A percentile compares a stretch with the other conserved stretches of the same genome.
These are phyloP conservation scores for Tranzscheliella williamsii DNA, from an alignment of 1,284 basidiomycete species.

Conservation along the genomic window DNA sequence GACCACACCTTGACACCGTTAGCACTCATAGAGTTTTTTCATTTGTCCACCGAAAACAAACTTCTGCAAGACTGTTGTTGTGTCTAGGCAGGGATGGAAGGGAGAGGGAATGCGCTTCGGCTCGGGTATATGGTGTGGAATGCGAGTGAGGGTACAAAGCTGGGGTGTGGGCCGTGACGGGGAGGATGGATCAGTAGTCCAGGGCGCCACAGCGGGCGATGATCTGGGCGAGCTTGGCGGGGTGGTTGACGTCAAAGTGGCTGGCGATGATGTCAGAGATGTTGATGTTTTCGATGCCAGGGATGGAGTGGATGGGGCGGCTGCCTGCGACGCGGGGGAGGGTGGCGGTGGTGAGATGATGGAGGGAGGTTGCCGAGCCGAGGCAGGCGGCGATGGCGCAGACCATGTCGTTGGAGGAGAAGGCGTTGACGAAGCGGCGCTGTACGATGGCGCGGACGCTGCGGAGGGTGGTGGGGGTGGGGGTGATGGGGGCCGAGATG, in stretches of 20 bases:
- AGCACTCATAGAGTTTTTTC: too few species aligned
- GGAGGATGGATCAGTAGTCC: slow-evolving; percentile 10
- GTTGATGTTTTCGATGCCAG: slow-evolving; percentile 51
- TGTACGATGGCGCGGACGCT: slow-evolving; percentile 63
- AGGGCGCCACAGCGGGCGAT: slow-evolving; percentile 30
- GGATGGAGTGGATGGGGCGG: slow-evolving; percentile 30
- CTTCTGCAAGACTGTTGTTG: too few species aligned
- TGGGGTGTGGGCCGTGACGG: too few species aligned
- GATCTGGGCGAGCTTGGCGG: slow-evolving; percentile 13
- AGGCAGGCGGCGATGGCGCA: slow-evolving; percentile 65
- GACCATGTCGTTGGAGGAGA: slow-evolving; percentile 64
- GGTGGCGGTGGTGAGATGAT: slow-evolving; percentile 63
- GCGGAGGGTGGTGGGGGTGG: slow-evolving; percentile 63
- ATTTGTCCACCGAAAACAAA: too few species aligned
- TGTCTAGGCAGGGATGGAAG: too few species aligned
- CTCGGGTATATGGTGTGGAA: too few species aligned
- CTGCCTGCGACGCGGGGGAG: slow-evolving; percentile 41
- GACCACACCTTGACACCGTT: too few species aligned
- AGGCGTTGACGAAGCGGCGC: slow-evolving; percentile 65
- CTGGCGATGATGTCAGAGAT: slow-evolving; percentile 43
- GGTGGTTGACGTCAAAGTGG: slow-evolving; percentile 47
- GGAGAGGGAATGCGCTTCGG: too few species aligned
- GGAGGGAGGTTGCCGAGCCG: slow-evolving; percentile 54
- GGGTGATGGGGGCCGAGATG: slow-evolving; percentile 63
- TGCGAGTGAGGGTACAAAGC: too few species aligned